Evolutionary conservation across 352 stramenopile genomes (phyloP).

Genomic region (Thraustotheca clavata): DNA sequence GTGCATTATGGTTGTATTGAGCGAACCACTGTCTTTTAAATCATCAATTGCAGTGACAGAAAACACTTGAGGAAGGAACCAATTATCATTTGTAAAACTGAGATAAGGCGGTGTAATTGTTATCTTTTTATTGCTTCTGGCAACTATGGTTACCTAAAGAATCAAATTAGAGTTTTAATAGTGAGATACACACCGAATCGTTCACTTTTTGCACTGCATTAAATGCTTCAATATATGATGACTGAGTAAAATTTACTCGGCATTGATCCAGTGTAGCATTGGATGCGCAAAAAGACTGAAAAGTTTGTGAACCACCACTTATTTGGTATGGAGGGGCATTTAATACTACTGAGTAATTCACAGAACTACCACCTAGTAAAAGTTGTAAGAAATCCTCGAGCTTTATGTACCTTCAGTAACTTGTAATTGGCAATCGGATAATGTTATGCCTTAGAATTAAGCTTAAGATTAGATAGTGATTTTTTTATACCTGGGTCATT

Average conservation of each 20-base stretch:
- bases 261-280: too few relatives aligned
- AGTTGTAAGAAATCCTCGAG: background rate
- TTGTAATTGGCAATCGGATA: constrained; percentile 32
- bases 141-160: constrained; percentile 51
- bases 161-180: background rate
- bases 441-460: constrained; percentile 30
- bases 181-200: too few relatives aligned
- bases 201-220: too few relatives aligned
- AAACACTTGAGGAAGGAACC: constrained; percentile 52
- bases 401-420: constrained; percentile 28
- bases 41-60: constrained; percentile 41
- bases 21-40: constrained; percentile 30
- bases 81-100: constrained; percentile 50
- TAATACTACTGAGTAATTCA: constrained; percentile 48
- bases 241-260: too few relatives aligned
- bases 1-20: constrained; percentile 39
- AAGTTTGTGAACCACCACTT: background rate
- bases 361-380: background rate
- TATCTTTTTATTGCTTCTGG: constrained; percentile 42
- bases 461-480: background rate
- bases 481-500: constrained; percentile 43
- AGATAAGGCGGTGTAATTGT: constrained; percentile 41
- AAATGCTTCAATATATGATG: too few relatives aligned
- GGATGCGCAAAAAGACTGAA: background rate
- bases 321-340: constrained; percentile 41